A percentile compares a stretch with the other conserved stretches of the same genome.
Evolutionary conservation across 169 alveolate genomes (phyloP).

Genomic region (Cryptosporidium canis): DNA sequence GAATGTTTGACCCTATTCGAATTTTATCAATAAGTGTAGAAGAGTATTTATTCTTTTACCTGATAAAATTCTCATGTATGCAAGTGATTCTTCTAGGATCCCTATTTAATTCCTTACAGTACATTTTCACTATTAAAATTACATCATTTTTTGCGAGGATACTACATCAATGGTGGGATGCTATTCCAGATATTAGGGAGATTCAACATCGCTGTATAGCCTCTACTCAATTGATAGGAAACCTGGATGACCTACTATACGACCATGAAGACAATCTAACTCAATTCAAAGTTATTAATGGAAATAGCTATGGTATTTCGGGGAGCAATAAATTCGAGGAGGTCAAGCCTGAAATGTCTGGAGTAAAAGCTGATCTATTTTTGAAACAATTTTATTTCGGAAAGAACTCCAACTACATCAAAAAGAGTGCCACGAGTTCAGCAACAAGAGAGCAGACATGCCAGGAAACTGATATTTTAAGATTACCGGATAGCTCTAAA

Average conservation of each 20-base stretch:
- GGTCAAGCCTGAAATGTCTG: neutral
- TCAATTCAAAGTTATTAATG: constrained; percentile 21
- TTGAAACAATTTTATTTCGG: constrained; percentile 62
- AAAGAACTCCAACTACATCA: constrained; percentile 5
- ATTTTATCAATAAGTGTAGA: constrained; percentile 41
- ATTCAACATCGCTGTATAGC: constrained; percentile 79
- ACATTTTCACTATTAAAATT: neutral
- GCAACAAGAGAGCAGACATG: neutral
- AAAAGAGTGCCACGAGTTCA: neutral
- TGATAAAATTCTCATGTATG: neutral
- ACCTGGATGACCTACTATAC: constrained; percentile 25
- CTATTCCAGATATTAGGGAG: constrained; percentile 79
- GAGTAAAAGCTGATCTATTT: constrained; percentile 52
- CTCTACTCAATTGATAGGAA: constrained; percentile 74
- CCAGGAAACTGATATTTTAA: neutral
- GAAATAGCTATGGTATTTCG: neutral
- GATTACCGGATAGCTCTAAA: neutral
- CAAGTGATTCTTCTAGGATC: constrained; percentile 12
- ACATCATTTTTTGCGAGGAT: neutral
- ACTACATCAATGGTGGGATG: constrained; percentile 75
- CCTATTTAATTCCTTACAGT: neutral
- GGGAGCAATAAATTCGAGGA: neutral
- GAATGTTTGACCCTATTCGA: neutral
- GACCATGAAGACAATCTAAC: neutral
- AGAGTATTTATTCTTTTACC: constrained; percentile 56